Conservation (phyloP, 192 early-diverging fungal species). For the Phlyctochytrium arcticum region DNA sequence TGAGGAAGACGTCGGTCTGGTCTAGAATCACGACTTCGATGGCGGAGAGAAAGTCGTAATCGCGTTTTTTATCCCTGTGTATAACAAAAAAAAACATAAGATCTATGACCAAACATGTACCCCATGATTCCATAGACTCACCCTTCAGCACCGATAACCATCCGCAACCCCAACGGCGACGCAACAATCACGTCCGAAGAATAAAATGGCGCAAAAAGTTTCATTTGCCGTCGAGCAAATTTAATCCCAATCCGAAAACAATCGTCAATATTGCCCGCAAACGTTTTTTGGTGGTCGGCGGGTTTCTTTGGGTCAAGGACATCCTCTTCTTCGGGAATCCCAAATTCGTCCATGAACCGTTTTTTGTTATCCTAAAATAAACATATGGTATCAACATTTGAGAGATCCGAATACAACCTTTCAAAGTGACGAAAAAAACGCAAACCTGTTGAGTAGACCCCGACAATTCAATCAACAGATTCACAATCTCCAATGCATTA, state of each 20-base stretch:
- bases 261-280: conserved; percentile 95
- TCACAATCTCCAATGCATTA: conserved; percentile 72
- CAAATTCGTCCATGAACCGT: conserved; percentile 79
- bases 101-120: background rate
- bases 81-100: background rate
- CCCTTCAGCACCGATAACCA: conserved; percentile 79
- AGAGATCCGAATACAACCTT: too few relatives aligned
- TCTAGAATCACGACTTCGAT: conserved; percentile 89
- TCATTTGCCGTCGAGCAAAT: conserved; percentile 79
- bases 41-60: conserved; percentile 91
- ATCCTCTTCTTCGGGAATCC: conserved; percentile 58
- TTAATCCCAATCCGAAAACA: conserved; percentile 90
- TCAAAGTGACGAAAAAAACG: background rate
- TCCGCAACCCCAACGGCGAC: conserved; percentile 86
- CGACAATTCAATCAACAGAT: conserved; percentile 68
- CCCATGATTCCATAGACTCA: conserved; percentile 28
- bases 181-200: conserved; percentile 86
- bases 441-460: conserved; percentile 73
- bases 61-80: conserved; percentile 75
- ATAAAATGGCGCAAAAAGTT: conserved; percentile 87
- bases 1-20: conserved; percentile 77
- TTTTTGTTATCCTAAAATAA: conserved; percentile 68
- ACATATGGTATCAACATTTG: too few relatives aligned
- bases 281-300: conserved; percentile 73
- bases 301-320: conserved; percentile 59